Evolutionary conservation across 768 basidiomycete genomes (phyloP).

Genomic region (Jaapia argillacea): DNA sequence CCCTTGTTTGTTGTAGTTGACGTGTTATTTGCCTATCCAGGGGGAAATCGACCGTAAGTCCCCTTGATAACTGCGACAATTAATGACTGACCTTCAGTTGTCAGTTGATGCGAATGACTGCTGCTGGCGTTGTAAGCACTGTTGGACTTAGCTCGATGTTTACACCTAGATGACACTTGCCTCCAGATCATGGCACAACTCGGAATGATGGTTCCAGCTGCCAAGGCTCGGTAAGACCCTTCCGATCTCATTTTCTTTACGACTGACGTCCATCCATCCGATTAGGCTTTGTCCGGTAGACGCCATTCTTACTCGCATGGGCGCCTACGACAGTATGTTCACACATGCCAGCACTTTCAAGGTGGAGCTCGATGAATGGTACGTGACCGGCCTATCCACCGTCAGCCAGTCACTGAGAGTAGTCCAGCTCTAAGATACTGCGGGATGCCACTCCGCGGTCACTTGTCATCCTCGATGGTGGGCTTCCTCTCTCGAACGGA

Average conservation of each 20-base stretch:
- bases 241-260: background rate
- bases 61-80: too few species aligned
- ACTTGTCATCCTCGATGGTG: conserved; percentile 90
- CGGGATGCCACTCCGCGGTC: conserved; percentile 91
- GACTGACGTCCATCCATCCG: conserved; percentile 4
- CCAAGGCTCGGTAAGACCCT: conserved; percentile 52
- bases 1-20: background rate
- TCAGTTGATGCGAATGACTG: conserved; percentile 98
- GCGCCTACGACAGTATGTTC: conserved; percentile 97
- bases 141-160: background rate
- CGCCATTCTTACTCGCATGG: conserved; percentile 92
- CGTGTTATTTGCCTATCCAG: conserved; percentile 22
- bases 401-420: conserved; percentile 1
- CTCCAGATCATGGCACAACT: conserved; percentile 83
- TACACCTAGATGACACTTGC: background rate
- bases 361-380: conserved; percentile 98
- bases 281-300: conserved; percentile 80
- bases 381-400: conserved; percentile 5
- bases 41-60: conserved; percentile 77
- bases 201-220: conserved; percentile 91
- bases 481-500: conserved; percentile 11
- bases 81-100: too few species aligned
- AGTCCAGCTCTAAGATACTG: conserved; percentile 76
- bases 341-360: conserved; percentile 94
- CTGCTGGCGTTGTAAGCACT: conserved; percentile 68